Evolutionary conservation across 345 rosid genomes (phyloP).

Genomic region (Carallia pectinifolia): DNA sequence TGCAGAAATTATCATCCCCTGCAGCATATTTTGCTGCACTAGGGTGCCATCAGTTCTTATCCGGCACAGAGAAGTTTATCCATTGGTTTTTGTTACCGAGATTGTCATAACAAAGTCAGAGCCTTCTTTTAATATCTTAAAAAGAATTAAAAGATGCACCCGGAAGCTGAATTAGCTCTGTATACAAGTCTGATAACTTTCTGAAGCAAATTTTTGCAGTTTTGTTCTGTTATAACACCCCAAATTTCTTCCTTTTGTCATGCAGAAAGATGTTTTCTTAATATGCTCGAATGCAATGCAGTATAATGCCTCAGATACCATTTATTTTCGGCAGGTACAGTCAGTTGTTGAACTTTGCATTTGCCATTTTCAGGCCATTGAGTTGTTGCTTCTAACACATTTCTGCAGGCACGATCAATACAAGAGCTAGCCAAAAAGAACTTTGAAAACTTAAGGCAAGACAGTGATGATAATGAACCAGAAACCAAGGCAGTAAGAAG

Average conservation of each 20-base stretch:
- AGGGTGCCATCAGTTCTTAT: neutral
- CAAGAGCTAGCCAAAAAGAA: slow-evolving; percentile 33
- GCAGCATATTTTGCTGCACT: too few relatives aligned
- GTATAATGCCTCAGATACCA: slow-evolving; percentile 89
- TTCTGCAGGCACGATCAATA: slow-evolving; percentile 11
- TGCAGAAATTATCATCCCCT: too few relatives aligned
- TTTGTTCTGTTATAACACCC: neutral
- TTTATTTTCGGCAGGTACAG: slow-evolving; percentile 80
- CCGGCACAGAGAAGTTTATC: neutral
- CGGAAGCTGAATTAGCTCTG: neutral
- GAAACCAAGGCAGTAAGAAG: slow-evolving; percentile 22
- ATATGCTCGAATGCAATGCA: slow-evolving; percentile 95
- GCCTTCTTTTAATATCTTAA: neutral
- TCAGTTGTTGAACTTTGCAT: neutral
- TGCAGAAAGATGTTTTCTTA: slow-evolving; percentile 81
- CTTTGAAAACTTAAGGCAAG: slow-evolving; percentile 26
- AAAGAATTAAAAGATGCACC: neutral
- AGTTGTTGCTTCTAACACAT: too few relatives aligned
- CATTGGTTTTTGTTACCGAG: neutral
- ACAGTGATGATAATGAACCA: slow-evolving; percentile 24
- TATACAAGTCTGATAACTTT: neutral
- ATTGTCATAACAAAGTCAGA: neutral
- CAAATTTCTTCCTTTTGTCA: neutral
- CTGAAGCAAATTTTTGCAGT: slow-evolving; percentile 28
- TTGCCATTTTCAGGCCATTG: neutral